These are phyloP conservation scores for Fusarium coicis DNA, from an alignment of 2,329 filamentous ascomycete genomes.

Conservation along the genomic window DNA sequence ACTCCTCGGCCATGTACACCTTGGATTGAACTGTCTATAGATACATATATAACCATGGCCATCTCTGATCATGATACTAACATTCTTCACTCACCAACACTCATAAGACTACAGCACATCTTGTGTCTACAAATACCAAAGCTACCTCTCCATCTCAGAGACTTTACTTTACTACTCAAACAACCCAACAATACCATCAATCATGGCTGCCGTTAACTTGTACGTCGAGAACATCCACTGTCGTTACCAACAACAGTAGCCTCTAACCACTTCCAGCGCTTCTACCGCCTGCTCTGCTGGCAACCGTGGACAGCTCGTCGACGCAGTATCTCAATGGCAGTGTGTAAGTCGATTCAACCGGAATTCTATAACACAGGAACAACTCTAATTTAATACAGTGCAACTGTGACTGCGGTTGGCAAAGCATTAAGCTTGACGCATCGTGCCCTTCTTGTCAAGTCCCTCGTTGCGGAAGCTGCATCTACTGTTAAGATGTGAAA, in stretches of 20 bases:
- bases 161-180: not conserved
- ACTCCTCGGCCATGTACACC: rapidly evolving
- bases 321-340: not conserved
- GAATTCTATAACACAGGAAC: too few species aligned
- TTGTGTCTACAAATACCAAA: not conserved
- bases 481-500: slow-evolving; percentile 8
- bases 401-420: not conserved
- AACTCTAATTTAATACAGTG: too few species aligned
- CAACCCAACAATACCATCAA: not conserved
- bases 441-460: too few species aligned
- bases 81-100: not conserved
- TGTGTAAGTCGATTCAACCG: too few species aligned
- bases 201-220: slow-evolving; percentile 8
- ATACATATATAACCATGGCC: not conserved
- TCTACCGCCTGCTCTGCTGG: not conserved
- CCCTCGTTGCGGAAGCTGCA: slow-evolving; percentile 38
- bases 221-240: not conserved
- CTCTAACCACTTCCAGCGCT: slow-evolving; percentile 1
- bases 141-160: too few species aligned
- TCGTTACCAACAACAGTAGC: not conserved
- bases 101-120: not conserved
- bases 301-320: not conserved
- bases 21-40: not conserved
- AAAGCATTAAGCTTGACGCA: too few species aligned
- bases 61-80: not conserved